phyloP scores from a whole-genome alignment of 2,329 filamentous ascomycete genomes.

The Epichloe coenophiala region DNA sequence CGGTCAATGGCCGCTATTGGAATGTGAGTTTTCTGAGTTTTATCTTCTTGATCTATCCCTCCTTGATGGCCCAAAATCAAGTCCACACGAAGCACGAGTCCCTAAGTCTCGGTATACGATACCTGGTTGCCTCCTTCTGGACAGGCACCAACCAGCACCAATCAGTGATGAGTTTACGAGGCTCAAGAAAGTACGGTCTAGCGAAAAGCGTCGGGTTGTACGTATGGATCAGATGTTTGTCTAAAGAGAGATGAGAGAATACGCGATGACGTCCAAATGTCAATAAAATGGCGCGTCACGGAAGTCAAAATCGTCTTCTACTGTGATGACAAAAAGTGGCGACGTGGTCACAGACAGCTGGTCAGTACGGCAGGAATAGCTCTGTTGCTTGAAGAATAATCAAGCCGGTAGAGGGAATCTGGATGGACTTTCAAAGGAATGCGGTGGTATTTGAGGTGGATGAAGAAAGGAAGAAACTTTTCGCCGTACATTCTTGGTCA shows the following conservation, averaged over 20 bases:
- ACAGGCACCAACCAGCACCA: neutral
- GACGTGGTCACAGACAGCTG: constrained; percentile 8
- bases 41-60: neutral
- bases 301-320: constrained; percentile 9
- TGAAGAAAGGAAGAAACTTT: neutral
- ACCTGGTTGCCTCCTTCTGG: neutral
- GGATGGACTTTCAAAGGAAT: neutral
- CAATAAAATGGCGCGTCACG: constrained; percentile 5
- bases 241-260: constrained; percentile 4
- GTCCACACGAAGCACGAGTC: neutral
- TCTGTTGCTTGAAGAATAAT: constrained; percentile 1
- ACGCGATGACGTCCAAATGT: constrained; percentile 7
- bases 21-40: neutral
- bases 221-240: constrained; percentile 1
- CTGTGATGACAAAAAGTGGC: constrained; percentile 8
- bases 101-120: neutral
- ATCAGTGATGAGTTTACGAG: constrained; percentile 4
- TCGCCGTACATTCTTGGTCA: neutral
- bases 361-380: neutral
- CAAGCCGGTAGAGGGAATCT: neutral
- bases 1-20: neutral
- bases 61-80: neutral
- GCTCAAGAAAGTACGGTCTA: constrained; percentile 4
- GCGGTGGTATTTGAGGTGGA: neutral
- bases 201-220: constrained; percentile 3